These are phyloP conservation scores for Lathyrus oleraceus DNA, from an alignment of 306 rosid genomes.

Conservation along the genomic window DNA sequence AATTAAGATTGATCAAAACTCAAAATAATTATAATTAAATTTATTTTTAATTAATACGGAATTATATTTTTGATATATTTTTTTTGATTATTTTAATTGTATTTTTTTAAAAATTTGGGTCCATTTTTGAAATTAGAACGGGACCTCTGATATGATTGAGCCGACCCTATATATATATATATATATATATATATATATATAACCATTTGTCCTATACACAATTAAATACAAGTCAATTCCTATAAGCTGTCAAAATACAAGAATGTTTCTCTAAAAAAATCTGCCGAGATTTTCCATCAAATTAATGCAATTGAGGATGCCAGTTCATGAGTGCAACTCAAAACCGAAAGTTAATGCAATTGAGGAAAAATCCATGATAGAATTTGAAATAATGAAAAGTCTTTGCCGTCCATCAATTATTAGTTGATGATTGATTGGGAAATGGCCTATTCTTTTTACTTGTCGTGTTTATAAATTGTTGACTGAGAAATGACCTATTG, in stretches of 20 bases:
- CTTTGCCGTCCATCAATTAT: conserved; percentile 22
- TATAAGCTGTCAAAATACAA: not conserved
- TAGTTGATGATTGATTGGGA: not conserved
- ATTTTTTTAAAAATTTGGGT: too few species aligned
- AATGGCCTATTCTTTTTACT: not conserved
- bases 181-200: too few species aligned
- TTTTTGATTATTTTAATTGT: too few species aligned
- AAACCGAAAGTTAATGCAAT: not conserved
- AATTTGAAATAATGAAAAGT: conserved; percentile 13
- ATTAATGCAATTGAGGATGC: conserved; percentile 3
- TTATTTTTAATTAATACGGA: too few species aligned
- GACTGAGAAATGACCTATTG: not conserved
- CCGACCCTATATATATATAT: too few species aligned
- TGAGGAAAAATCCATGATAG: conserved; percentile 1
- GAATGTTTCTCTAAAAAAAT: not conserved
- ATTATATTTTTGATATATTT: too few species aligned
- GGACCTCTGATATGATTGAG: too few species aligned
- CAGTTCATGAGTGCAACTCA: not conserved
- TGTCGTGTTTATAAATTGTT: too few species aligned
- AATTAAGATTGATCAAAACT: too few species aligned
- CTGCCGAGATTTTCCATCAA: not conserved
- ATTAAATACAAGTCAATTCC: not conserved
- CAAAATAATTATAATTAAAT: too few species aligned
- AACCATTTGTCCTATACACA: not conserved
- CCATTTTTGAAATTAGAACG: too few species aligned